Conservation (phyloP, 805 yeast genomes). For the Isabelozyma heimii region DNA sequence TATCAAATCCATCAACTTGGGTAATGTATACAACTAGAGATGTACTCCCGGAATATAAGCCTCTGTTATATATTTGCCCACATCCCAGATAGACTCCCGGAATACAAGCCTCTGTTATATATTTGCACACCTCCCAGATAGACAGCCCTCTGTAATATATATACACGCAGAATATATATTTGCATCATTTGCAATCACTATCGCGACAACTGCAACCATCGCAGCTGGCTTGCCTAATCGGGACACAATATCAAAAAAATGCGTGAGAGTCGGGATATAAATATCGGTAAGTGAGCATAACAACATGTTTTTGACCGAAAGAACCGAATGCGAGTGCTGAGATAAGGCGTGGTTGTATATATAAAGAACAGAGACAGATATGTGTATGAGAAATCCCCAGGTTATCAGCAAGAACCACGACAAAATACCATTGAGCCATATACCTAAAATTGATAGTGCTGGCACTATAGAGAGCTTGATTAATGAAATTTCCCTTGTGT, state of each 20-base stretch:
- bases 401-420: background rate
- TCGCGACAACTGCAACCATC: too few species aligned
- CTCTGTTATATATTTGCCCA: too few species aligned
- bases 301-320: background rate
- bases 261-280: background rate
- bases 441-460: background rate
- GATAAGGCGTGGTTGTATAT: background rate
- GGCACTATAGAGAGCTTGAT: background rate
- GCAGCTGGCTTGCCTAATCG: background rate
- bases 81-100: background rate
- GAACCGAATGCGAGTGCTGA: background rate
- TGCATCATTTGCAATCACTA: too few species aligned
- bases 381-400: background rate
- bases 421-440: background rate
- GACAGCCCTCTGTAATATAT: background rate
- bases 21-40: conserved; percentile 30
- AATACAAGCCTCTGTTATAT: background rate
- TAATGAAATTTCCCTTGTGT: background rate
- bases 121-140: too few species aligned
- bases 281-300: background rate
- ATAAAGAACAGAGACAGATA: background rate
- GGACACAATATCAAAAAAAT: background rate
- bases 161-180: too few species aligned
- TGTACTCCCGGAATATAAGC: background rate
- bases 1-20: conserved; percentile 52